Evolutionary conservation across 371 early-diverging fungal species (phyloP).

Genomic region (Mortierella sp.): DNA sequence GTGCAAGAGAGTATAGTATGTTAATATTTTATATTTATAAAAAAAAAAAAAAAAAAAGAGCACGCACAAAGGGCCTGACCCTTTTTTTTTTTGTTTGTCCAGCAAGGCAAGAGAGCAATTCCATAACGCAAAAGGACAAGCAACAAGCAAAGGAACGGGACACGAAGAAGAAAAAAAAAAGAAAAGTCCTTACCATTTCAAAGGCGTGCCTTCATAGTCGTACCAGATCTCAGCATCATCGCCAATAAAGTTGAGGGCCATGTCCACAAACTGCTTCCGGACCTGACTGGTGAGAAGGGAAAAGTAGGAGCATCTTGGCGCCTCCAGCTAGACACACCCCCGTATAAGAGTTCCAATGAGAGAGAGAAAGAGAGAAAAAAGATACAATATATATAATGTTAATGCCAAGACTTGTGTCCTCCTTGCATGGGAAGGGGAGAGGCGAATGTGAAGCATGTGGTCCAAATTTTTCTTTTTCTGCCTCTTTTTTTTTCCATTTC

Average conservation of each 20-base stretch:
- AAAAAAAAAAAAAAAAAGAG: too few relatives aligned
- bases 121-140: neutral
- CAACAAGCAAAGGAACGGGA: neutral
- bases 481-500: neutral
- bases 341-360: neutral
- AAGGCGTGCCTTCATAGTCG: constrained; percentile 66
- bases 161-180: neutral
- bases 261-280: constrained; percentile 57
- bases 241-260: constrained; percentile 53
- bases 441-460: too few relatives aligned
- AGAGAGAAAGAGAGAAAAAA: neutral
- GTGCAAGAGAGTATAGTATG: too few relatives aligned
- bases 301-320: constrained; percentile 72
- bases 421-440: too few relatives aligned
- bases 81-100: too few relatives aligned
- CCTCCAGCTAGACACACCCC: constrained; percentile 55
- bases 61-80: too few relatives aligned
- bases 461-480: neutral
- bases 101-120: too few relatives aligned
- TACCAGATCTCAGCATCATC: constrained; percentile 73
- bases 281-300: constrained; percentile 65
- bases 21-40: too few relatives aligned
- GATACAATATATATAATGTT: too few relatives aligned
- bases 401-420: neutral
- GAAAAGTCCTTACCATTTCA: constrained; percentile 69